A percentile compares a stretch with the other conserved stretches of the same genome.
phyloP scores from a whole-genome alignment of 768 basidiomycete genomes.

The Leccinum disarticulatum region DNA sequence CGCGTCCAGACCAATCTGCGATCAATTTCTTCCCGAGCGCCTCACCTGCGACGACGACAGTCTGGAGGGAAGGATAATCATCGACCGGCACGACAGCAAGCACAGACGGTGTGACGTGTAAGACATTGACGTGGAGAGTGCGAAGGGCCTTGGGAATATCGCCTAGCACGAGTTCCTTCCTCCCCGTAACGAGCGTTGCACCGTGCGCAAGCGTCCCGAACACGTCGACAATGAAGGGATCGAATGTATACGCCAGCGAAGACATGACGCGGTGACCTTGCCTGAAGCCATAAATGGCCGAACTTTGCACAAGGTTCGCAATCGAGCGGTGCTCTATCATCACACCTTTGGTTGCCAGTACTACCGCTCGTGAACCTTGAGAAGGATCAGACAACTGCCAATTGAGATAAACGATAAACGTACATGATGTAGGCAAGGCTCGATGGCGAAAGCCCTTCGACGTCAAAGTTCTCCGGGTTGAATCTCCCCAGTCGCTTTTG shows the following conservation, averaged over 20 bases:
- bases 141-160: conserved; percentile 30
- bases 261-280: conserved; percentile 28
- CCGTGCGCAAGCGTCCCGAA: conserved; percentile 22
- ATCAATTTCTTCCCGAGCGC: conserved; percentile 24
- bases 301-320: conserved; percentile 22
- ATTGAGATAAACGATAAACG: neutral
- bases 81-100: conserved; percentile 27
- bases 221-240: conserved; percentile 21
- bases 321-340: conserved; percentile 26
- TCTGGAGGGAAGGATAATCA: conserved; percentile 28
- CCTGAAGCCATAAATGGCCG: conserved; percentile 22
- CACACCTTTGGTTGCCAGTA: conserved; percentile 25
- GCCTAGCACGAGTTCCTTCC: conserved; percentile 30
- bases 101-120: conserved; percentile 34
- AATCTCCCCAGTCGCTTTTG: conserved; percentile 21
- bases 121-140: conserved; percentile 25
- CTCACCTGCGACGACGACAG: conserved; percentile 28
- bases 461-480: conserved; percentile 18
- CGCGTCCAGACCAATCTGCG: conserved; percentile 25
- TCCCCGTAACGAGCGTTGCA: conserved; percentile 22
- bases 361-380: conserved; percentile 25
- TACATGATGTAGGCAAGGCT: conserved; percentile 30
- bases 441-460: conserved; percentile 21
- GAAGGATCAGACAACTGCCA: too few relatives aligned
- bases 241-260: conserved; percentile 32